Percentiles rank a stretch among this genome's conserved stretches.
These are phyloP conservation scores for Cercospora nicotianae DNA, from an alignment of 2,329 filamentous ascomycete species.

Conservation along the genomic window DNA sequence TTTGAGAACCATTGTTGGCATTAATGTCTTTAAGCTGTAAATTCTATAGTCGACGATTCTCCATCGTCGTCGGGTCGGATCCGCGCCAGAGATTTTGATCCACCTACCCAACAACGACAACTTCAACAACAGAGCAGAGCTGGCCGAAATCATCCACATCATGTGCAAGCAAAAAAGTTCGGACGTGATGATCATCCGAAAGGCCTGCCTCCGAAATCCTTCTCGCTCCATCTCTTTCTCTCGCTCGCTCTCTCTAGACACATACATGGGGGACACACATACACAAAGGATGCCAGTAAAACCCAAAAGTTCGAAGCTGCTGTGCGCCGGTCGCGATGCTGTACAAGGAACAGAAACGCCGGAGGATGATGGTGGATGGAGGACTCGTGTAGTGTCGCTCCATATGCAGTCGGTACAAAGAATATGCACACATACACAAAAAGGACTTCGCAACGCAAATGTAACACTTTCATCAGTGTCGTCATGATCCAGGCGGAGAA, in stretches of 20 bases:
- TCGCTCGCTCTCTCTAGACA: not conserved
- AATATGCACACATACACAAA: slow-evolving; percentile 7
- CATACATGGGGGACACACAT: not conserved
- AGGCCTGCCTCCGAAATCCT: slow-evolving; percentile 2
- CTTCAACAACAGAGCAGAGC: not conserved
- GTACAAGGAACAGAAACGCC: slow-evolving; percentile 9
- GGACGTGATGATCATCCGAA: slow-evolving; percentile 8
- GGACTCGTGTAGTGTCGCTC: not conserved
- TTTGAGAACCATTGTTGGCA: not conserved
- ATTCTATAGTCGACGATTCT: not conserved
- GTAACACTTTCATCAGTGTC: not conserved
- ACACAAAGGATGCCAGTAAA: slow-evolving; percentile 7
- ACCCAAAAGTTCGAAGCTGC: not conserved
- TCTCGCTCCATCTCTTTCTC: not conserved
- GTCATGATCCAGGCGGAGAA: slow-evolving; percentile 32
- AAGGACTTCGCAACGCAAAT: not conserved
- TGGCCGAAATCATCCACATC: not conserved
- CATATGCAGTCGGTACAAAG: slow-evolving; percentile 12
- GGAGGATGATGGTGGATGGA: not conserved
- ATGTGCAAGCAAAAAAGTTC: not conserved
- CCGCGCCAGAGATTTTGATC: not conserved
- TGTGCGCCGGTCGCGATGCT: slow-evolving; percentile 3
- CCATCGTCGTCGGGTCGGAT: not conserved
- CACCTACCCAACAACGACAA: not conserved
- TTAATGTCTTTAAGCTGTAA: slow-evolving; percentile 8